Evolutionary conservation across 2,329 filamentous ascomycete species (phyloP).

Genomic region (Scortechinia acanthostroma): DNA sequence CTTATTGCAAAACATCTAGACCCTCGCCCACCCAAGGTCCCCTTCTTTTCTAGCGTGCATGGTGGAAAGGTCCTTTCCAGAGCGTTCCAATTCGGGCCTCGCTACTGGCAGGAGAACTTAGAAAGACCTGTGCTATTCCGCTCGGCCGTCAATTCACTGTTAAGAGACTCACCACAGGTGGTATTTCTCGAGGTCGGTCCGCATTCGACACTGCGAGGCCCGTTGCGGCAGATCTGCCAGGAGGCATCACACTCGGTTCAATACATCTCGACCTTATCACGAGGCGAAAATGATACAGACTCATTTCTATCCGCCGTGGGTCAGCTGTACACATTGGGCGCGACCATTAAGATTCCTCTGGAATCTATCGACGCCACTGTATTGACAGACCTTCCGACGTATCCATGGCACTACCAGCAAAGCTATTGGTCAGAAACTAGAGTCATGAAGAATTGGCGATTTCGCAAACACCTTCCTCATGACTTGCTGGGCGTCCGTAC

Average conservation of each 20-base stretch:
- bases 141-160: slow-evolving; percentile 14
- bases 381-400: slow-evolving; percentile 3
- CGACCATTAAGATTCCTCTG: too few species aligned
- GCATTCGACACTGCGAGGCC: slow-evolving; percentile 22
- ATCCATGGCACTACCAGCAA: slow-evolving; percentile 4
- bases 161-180: slow-evolving; percentile 9
- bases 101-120: background rate
- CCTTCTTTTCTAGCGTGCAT: background rate
- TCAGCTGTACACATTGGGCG: too few species aligned
- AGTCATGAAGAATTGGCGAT: slow-evolving; percentile 6
- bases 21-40: background rate
- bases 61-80: background rate
- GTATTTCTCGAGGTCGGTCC: slow-evolving; percentile 22
- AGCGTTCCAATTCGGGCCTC: background rate
- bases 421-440: slow-evolving; percentile 3
- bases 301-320: too few species aligned
- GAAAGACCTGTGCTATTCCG: slow-evolving; percentile 19
- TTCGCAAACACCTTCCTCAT: slow-evolving; percentile 8
- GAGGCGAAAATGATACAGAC: too few species aligned
- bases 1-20: background rate
- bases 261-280: too few species aligned
- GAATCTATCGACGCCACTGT: too few species aligned
- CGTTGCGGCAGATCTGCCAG: slow-evolving; percentile 10
- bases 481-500: slow-evolving; percentile 10
- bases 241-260: too few species aligned